Conservation (phyloP, 345 rosid species). For the Litchi chinensis region DNA sequence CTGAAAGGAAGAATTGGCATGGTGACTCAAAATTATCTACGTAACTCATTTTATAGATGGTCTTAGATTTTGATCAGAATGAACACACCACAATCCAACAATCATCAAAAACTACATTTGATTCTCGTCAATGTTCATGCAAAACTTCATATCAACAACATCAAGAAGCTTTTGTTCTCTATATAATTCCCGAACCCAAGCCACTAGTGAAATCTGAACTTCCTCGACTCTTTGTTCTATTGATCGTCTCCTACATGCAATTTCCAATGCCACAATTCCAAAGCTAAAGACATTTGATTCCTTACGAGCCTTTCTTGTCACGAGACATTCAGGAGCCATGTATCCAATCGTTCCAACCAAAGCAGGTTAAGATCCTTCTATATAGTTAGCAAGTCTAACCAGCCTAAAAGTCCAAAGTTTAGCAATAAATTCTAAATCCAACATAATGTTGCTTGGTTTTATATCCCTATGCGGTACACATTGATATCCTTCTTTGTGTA, state of each 20-base stretch:
- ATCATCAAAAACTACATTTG: conserved; percentile 14
- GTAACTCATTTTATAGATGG: too few species aligned
- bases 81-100: conserved; percentile 22
- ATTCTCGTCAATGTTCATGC: conserved; percentile 2
- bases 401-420: conserved; percentile 41
- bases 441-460: conserved; percentile 30
- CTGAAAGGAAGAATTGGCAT: too few species aligned
- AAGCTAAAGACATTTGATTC: conserved; percentile 43
- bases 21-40: too few species aligned
- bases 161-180: conserved; percentile 2
- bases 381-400: conserved; percentile 34
- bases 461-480: conserved; percentile 44
- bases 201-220: not conserved
- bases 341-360: conserved; percentile 32
- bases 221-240: not conserved
- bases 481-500: conserved; percentile 40
- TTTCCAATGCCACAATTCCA: conserved; percentile 36
- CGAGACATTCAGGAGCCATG: conserved; percentile 36
- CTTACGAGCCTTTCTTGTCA: conserved; percentile 26
- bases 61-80: not conserved
- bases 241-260: conserved; percentile 28
- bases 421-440: conserved; percentile 23
- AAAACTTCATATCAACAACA: not conserved
- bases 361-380: conserved; percentile 24
- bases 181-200: conserved; percentile 18